A percentile compares a stretch with the other conserved stretches of the same genome.
Conservation (phyloP, 208 protist species). For the Leishmania arabica region DNA sequence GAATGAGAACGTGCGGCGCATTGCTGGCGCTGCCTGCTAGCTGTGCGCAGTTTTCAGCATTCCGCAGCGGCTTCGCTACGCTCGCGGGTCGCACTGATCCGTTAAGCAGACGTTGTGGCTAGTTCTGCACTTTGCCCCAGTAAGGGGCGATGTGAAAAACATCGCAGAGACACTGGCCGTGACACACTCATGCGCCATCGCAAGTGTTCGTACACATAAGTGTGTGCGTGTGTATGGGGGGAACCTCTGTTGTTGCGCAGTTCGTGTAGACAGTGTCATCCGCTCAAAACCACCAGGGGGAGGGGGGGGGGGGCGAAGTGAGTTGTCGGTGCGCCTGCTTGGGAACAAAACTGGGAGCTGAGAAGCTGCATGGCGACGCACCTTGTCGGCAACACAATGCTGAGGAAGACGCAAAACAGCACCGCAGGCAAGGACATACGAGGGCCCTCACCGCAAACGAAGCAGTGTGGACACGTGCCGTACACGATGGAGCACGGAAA, state of each 20-base stretch:
- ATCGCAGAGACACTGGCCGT: background rate
- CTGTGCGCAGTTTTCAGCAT: background rate
- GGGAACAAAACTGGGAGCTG: background rate
- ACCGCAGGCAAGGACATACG: background rate
- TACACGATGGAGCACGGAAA: no score
- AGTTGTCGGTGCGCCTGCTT: background rate
- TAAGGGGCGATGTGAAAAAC: background rate
- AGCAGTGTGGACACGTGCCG: background rate
- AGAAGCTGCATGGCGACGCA: background rate
- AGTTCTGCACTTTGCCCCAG: no score
- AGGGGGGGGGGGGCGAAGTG: no score
- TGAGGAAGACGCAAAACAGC: background rate
- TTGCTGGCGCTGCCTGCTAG: background rate
- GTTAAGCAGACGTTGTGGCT: background rate
- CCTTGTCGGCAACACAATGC: background rate
- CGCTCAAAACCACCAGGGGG: no score
- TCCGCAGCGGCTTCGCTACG: background rate
- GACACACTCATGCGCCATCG: background rate
- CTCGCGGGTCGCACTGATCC: background rate
- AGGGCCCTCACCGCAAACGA: background rate
- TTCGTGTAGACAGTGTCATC: background rate
- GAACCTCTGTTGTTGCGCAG: background rate
- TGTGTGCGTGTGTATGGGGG: background rate
- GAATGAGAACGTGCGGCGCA: background rate
- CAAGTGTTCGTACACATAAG: background rate